A percentile compares a stretch with the other conserved stretches of the same genome.
These are phyloP conservation scores for Aspergillus sergii DNA, from an alignment of 2,329 filamentous ascomycete genomes.

Conservation along the genomic window DNA sequence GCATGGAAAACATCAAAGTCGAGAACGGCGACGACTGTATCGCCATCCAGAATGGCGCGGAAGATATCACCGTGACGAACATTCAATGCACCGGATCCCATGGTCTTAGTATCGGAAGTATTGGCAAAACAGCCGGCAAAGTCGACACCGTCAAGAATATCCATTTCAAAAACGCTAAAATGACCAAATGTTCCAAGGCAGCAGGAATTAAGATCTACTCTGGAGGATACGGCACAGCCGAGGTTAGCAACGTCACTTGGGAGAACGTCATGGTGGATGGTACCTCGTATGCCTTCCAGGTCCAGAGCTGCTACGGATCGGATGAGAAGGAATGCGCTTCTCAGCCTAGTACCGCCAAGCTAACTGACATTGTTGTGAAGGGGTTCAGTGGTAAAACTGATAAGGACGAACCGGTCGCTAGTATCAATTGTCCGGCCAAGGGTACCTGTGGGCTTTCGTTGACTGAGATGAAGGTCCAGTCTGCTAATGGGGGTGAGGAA, in stretches of 20 bases:
- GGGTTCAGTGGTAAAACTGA: neutral
- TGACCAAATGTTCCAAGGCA: constrained; percentile 49
- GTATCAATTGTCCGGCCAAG: neutral
- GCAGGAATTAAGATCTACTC: constrained; percentile 46
- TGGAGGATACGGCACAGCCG: neutral
- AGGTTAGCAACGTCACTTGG: constrained; percentile 8
- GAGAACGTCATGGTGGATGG: neutral
- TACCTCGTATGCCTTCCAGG: neutral
- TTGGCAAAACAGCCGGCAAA: constrained; percentile 40
- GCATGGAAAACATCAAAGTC: neutral
- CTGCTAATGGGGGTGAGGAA: neutral
- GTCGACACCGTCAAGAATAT: constrained; percentile 47
- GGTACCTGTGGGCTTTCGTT: neutral
- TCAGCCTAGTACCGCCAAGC: neutral
- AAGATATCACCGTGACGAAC: constrained; percentile 43
- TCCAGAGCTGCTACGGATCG: neutral
- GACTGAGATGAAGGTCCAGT: constrained; percentile 2
- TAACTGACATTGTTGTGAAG: neutral
- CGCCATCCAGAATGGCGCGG: constrained; percentile 46
- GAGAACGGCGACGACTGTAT: constrained; percentile 41
- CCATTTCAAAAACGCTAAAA: constrained; percentile 43
- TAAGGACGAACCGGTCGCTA: neutral
- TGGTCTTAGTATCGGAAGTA: constrained; percentile 51
- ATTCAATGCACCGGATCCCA: constrained; percentile 53
- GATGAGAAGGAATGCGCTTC: neutral